Conservation (phyloP, 331 rosid genomes). For the Acacia concinna region DNA sequence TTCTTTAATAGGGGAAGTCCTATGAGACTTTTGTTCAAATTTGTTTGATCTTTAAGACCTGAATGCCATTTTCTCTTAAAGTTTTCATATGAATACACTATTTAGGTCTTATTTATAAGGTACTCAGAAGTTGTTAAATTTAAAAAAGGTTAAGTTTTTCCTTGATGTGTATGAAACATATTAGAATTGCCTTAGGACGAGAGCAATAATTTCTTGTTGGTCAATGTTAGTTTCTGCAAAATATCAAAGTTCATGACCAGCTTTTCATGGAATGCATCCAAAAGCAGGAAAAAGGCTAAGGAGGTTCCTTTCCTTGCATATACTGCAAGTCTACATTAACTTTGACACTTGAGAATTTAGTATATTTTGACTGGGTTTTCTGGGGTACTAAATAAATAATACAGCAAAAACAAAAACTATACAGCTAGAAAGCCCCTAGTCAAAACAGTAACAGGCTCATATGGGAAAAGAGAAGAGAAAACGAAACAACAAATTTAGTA, state of each 20-base stretch:
- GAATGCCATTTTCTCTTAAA: too few species aligned
- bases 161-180: too few species aligned
- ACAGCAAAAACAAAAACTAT: background rate
- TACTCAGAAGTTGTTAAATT: too few species aligned
- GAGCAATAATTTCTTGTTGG: background rate
- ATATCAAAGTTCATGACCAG: background rate
- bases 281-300: background rate
- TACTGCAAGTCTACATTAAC: background rate
- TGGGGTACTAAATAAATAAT: background rate
- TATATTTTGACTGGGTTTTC: background rate
- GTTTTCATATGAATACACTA: too few species aligned
- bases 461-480: background rate
- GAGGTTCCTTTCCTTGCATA: background rate
- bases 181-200: too few species aligned
- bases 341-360: background rate
- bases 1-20: too few species aligned
- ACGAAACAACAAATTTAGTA: constrained; percentile 1
- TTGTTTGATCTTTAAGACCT: too few species aligned
- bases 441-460: background rate
- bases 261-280: background rate
- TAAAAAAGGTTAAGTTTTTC: too few species aligned
- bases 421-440: background rate
- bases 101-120: too few species aligned
- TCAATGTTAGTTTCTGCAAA: background rate
- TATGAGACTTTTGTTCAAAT: too few species aligned